Evolutionary conservation across 306 rosid genomes (phyloP), one percentile per base, ranked within the genome.

Genomic region (Trifolium fragiferum): DNA sequence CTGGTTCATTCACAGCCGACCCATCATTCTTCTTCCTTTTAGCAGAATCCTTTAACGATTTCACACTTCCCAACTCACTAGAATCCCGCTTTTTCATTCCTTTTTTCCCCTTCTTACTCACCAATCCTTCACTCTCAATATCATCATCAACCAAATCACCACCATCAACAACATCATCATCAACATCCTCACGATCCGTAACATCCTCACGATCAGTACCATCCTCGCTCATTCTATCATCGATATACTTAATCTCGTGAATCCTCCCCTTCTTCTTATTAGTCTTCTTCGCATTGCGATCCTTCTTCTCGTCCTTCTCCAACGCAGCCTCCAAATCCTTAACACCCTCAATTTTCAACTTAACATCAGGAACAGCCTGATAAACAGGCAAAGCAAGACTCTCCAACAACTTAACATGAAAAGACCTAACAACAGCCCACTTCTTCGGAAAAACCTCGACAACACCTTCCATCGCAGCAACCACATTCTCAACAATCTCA

Each of bases 191-290:
- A 27, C 2, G 9, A 35, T 35, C 40, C 1, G 1, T 20, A 49
- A 5, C 78, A 16, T 47, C 61, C 43, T 72, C 41, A 21, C 74
- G 83, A 69, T 61, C 80, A 1, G 68, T 81, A 72, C 46, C 46
- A 68, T 69, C 86, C 59, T 66, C 81, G 1, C 81, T 81, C 0
- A 25, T 78, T 71, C 14, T 76, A 57, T 74, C 77, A 73, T 91
- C 97, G 96, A 93, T 87, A 70, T 89, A 87, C 82, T 80, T 72
- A 74, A 91, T 86, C 60, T 89, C 89, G 62, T 83, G 97, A 73
- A 93, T 89, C 80, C 89, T 84, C 8, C 96, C 96, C 87, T 86
- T 91, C 84, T 86, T 91, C 84, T 81, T 89, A 8, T 14, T 8
- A 82, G 80, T 72, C 54, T 66, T 90, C 82, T 82, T 80, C 35